Evolutionary conservation across 768 basidiomycete genomes (phyloP).

Genomic region (Leucosporidium creatinivorum): DNA sequence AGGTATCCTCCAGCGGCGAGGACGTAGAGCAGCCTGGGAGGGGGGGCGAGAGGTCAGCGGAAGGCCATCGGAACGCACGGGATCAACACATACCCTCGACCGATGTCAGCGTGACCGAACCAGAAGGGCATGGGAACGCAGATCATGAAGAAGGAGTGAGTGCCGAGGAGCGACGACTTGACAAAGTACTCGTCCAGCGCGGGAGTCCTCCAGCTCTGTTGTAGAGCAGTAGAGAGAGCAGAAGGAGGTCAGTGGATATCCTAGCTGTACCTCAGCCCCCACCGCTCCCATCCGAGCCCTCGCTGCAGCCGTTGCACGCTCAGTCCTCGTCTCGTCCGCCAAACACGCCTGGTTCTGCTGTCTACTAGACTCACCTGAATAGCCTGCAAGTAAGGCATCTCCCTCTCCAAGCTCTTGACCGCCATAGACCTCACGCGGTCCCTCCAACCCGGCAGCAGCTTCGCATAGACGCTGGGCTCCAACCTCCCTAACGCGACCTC

Average conservation of each 20-base stretch:
- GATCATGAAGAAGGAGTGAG: slow-evolving; percentile 79
- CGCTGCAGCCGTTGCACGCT: not conserved
- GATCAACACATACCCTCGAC: slow-evolving; percentile 57
- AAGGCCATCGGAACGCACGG: not conserved
- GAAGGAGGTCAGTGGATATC: too few relatives aligned
- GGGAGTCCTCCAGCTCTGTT: not conserved
- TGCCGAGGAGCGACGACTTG: slow-evolving; percentile 69
- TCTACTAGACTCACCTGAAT: not conserved
- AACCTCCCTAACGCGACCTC: too few relatives aligned
- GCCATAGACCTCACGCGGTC: too few relatives aligned
- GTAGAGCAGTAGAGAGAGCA: not conserved
- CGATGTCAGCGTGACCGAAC: slow-evolving; percentile 68
- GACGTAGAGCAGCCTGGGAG: slow-evolving; percentile 26
- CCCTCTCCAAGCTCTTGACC: not conserved
- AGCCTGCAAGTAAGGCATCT: slow-evolving; percentile 2
- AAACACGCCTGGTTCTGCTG: too few relatives aligned
- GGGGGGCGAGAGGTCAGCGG: too few relatives aligned
- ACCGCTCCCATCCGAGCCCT: not conserved
- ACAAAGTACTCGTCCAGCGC: slow-evolving; percentile 56
- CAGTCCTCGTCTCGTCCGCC: too few relatives aligned
- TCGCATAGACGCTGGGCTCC: too few relatives aligned
- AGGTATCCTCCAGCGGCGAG: slow-evolving; percentile 57
- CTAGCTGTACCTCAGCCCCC: not conserved
- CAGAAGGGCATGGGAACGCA: slow-evolving; percentile 79
- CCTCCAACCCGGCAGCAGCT: too few relatives aligned